Percentiles rank a stretch among this genome's conserved stretches.
Conservation (phyloP, 257 asterid genomes). For the Plantago elongata region DNA sequence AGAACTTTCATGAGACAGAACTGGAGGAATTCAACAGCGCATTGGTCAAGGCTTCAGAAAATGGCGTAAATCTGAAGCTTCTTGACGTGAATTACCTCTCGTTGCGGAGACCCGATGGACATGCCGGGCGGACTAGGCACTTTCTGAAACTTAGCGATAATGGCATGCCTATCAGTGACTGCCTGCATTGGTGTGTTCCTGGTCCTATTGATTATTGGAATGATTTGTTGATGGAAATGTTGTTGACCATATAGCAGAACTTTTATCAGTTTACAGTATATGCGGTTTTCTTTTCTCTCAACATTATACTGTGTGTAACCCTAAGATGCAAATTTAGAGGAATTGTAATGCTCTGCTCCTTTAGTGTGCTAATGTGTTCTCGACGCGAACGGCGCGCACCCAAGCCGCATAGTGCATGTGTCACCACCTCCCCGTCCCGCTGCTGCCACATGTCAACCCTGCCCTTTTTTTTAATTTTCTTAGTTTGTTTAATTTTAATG, state of each 20-base stretch:
- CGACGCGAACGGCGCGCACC: too few relatives aligned
- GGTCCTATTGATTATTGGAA: conserved; percentile 87
- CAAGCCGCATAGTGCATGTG: too few relatives aligned
- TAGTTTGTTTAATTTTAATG: too few relatives aligned
- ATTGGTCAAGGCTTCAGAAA: conserved; percentile 33
- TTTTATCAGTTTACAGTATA: too few relatives aligned
- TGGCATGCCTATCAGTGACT: conserved; percentile 47
- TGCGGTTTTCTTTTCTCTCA: too few relatives aligned
- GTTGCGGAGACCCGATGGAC: conserved; percentile 72
- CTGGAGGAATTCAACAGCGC: conserved; percentile 50
- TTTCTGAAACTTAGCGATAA: conserved; percentile 32
- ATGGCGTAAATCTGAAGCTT: conserved; percentile 53
- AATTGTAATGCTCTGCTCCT: too few relatives aligned
- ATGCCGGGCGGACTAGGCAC: conserved; percentile 68
- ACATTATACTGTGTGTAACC: too few relatives aligned
- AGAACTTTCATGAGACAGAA: conserved; percentile 38
- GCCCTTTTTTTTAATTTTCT: too few relatives aligned
- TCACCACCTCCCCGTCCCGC: too few relatives aligned
- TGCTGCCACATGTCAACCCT: too few relatives aligned
- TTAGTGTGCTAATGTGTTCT: too few relatives aligned
- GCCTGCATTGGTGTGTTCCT: conserved; percentile 87
- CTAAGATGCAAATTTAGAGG: too few relatives aligned
- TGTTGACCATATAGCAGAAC: conserved; percentile 2
- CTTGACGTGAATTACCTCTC: conserved; percentile 54
- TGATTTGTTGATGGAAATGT: conserved; percentile 62